Percentiles rank a stretch among this genome's conserved stretches.
These are phyloP conservation scores for Phytophthora pini DNA, from an alignment of 352 stramenopile species.

Conservation along the genomic window DNA sequence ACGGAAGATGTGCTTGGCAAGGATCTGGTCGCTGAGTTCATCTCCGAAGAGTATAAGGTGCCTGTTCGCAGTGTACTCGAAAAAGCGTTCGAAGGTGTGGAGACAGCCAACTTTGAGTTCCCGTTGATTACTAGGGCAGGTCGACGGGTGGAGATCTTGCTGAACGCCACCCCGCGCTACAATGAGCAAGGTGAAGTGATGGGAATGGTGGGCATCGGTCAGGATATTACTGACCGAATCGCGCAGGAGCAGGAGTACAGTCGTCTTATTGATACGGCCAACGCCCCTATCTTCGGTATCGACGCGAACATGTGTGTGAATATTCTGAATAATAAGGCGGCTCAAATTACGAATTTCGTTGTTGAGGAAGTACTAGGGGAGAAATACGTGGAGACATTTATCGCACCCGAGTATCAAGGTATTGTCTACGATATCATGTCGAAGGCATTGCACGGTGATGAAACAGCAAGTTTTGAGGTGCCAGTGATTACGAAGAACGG, in stretches of 20 bases:
- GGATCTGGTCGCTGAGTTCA: conserved; percentile 68
- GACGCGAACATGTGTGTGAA: conserved; percentile 69
- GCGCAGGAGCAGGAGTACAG: conserved; percentile 74
- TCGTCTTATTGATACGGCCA: conserved; percentile 76
- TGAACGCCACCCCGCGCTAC: conserved; percentile 74
- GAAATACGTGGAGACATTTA: conserved; percentile 68
- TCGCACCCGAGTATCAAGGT: conserved; percentile 56
- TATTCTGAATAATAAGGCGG: conserved; percentile 70
- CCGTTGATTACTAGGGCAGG: conserved; percentile 57
- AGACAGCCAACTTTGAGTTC: conserved; percentile 88
- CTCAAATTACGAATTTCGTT: conserved; percentile 61
- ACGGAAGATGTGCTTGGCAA: conserved; percentile 81
- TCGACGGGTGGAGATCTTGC: conserved; percentile 50
- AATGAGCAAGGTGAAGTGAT: conserved; percentile 75
- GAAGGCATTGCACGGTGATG: conserved; percentile 60
- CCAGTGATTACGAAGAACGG: conserved; percentile 57
- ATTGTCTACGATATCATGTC: conserved; percentile 58
- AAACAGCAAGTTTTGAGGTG: conserved; percentile 75
- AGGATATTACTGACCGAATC: conserved; percentile 71
- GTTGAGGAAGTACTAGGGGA: conserved; percentile 63
- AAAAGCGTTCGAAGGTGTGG: conserved; percentile 57
- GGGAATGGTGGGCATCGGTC: conserved; percentile 79
- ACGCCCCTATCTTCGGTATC: conserved; percentile 77
- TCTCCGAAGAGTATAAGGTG: conserved; percentile 39
- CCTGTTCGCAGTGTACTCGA: conserved; percentile 39